A percentile compares a stretch with the other conserved stretches of the same genome.
Conservation (phyloP, 768 basidiomycete species). For the Hebeloma cylindrosporum region DNA sequence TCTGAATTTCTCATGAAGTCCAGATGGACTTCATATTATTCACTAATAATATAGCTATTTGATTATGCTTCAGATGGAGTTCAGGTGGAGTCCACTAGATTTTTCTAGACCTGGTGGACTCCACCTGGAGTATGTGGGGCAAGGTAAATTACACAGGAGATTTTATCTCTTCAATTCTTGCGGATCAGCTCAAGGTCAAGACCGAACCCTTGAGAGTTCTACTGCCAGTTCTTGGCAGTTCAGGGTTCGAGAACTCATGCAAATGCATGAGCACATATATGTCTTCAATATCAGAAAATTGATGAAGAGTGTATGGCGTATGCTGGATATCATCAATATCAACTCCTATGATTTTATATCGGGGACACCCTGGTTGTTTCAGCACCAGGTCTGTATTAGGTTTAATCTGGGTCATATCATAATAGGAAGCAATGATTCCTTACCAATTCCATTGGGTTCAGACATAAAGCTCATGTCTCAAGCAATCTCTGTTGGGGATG, state of each 20-base stretch:
- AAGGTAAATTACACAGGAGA: slow-evolving; percentile 40
- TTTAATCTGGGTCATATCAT: slow-evolving; percentile 28
- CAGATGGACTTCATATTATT: no score
- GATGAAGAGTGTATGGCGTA: slow-evolving; percentile 23
- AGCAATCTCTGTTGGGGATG: slow-evolving; percentile 12
- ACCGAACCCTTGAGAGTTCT: slow-evolving; percentile 27
- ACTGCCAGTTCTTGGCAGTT: slow-evolving; percentile 37
- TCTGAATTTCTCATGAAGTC: no score
- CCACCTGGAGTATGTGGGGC: slow-evolving; percentile 30
- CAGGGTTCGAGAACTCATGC: slow-evolving; percentile 41
- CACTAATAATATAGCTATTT: no score
- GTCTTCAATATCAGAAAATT: slow-evolving; percentile 36
- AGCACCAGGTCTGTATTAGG: slow-evolving; percentile 28
- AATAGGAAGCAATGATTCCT: slow-evolving; percentile 21
- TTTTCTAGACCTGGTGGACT: no score
- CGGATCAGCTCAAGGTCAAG: slow-evolving; percentile 35
- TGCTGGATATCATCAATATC: slow-evolving; percentile 42
- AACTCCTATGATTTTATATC: slow-evolving; percentile 41
- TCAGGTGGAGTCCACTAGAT: no score
- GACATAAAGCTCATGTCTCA: slow-evolving; percentile 16
- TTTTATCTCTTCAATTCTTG: slow-evolving; percentile 38
- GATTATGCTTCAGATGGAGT: no score
- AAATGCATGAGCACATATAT: slow-evolving; percentile 24
- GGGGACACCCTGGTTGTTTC: slow-evolving; percentile 39
- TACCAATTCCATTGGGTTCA: slow-evolving; percentile 16